These are phyloP conservation scores for Lepidium sativum DNA, from an alignment of 345 rosid species.

Conservation along the genomic window DNA sequence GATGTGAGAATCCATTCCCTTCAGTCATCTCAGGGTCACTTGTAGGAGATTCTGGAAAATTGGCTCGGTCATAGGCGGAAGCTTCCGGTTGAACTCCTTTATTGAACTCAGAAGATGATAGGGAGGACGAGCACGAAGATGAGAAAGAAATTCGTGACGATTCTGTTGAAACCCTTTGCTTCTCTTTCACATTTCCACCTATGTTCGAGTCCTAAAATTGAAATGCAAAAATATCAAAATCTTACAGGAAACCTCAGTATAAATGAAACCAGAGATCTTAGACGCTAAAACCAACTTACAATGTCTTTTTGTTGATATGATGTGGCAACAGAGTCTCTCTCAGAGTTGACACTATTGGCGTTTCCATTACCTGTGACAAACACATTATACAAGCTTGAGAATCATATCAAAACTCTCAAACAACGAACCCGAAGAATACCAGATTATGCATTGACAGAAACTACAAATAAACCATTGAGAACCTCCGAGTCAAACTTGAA, in stretches of 20 bases:
- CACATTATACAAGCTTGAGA: slow-evolving; percentile 11
- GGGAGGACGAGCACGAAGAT: slow-evolving; percentile 81
- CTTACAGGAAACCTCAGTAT: neutral
- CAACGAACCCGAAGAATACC: neutral
- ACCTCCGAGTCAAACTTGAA: slow-evolving; percentile 10
- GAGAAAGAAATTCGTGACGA: slow-evolving; percentile 78
- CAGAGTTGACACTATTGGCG: slow-evolving; percentile 27
- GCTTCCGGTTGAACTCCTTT: slow-evolving; percentile 50
- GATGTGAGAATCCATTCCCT: slow-evolving; percentile 40
- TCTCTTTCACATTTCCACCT: slow-evolving; percentile 45
- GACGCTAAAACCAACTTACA: slow-evolving; percentile 2
- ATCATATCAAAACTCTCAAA: neutral
- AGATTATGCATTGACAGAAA: neutral
- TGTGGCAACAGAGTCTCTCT: slow-evolving; percentile 30
- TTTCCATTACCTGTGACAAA: slow-evolving; percentile 43
- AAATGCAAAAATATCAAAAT: slow-evolving; percentile 19
- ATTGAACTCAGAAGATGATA: slow-evolving; percentile 56
- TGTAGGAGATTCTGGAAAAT: slow-evolving; percentile 52
- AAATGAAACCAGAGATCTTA: neutral
- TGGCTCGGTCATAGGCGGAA: slow-evolving; percentile 39
- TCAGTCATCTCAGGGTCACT: slow-evolving; percentile 46
- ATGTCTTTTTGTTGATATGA: slow-evolving; percentile 25
- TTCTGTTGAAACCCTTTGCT: slow-evolving; percentile 66
- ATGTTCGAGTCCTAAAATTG: slow-evolving; percentile 45
- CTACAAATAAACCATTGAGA: neutral